These are phyloP conservation scores for Pyrenochaeta sp. DNA, from an alignment of 2,329 filamentous ascomycete species.

Conservation along the genomic window DNA sequence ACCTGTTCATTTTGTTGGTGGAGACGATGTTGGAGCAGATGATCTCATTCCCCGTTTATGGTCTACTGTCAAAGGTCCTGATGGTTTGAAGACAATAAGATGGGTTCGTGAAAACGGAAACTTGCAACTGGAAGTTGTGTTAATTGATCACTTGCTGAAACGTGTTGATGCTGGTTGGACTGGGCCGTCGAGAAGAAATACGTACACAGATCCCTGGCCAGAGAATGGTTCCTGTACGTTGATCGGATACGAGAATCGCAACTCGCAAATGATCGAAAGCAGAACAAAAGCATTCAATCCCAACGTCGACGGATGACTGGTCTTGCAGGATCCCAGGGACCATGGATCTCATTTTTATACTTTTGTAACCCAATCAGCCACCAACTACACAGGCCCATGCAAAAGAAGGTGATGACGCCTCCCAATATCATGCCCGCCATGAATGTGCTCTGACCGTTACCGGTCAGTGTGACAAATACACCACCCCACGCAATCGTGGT, in stretches of 20 bases:
- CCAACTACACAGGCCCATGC: conserved; percentile 95
- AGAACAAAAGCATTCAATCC: conserved; percentile 49
- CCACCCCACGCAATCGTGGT: conserved; percentile 83
- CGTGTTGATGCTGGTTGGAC: conserved; percentile 24
- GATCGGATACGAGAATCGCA: conserved; percentile 36
- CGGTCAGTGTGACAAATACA: conserved; percentile 68
- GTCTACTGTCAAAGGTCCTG: conserved; percentile 26
- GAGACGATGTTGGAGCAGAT: conserved; percentile 44
- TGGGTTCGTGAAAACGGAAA: conserved; percentile 39
- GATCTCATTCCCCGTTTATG: conserved; percentile 47
- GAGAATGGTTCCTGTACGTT: conserved; percentile 40
- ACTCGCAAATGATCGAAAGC: conserved; percentile 21
- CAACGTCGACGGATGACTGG: conserved; percentile 79
- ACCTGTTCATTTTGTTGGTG: conserved; percentile 47
- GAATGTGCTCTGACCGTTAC: conserved; percentile 63
- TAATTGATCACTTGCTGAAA: conserved; percentile 26
- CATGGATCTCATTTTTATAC: conserved; percentile 99
- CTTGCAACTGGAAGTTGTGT: conserved; percentile 43
- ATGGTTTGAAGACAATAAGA: conserved; percentile 37
- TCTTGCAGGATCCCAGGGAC: conserved; percentile 95
- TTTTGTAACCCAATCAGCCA: conserved; percentile 97
- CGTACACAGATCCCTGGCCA: conserved; percentile 37
- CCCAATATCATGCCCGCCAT: conserved; percentile 80
- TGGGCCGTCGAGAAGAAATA: conserved; percentile 18
- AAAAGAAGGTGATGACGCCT: conserved; percentile 75